Evolutionary conservation across 495 filamentous ascomycete genomes (phyloP).

Genomic region (Lindgomyces ingoldianus): DNA sequence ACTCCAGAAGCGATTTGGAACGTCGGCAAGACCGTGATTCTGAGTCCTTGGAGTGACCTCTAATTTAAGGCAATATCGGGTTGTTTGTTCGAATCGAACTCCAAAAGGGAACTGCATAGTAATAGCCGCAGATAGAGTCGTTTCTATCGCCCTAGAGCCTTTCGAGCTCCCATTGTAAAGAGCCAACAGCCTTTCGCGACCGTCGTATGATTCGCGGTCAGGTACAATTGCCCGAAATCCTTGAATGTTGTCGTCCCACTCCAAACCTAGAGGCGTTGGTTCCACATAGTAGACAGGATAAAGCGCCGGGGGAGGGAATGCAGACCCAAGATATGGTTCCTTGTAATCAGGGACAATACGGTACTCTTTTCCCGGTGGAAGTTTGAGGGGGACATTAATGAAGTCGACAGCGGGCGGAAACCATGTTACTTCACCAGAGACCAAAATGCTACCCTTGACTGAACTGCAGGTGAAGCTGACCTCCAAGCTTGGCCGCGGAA

Average conservation of each 20-base stretch:
- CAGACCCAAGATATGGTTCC: background rate
- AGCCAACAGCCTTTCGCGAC: background rate
- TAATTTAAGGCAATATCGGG: constrained; percentile 24
- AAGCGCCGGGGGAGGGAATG: background rate
- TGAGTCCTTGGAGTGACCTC: background rate
- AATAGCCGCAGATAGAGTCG: constrained; percentile 11
- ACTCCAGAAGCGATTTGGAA: background rate
- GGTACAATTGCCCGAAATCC: constrained; percentile 24
- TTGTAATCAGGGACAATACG: constrained; percentile 10
- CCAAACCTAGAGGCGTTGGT: background rate
- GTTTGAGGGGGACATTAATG: background rate
- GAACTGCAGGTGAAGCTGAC: background rate
- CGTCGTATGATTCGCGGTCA: background rate
- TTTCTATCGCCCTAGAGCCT: constrained; percentile 1
- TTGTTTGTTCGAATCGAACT: constrained; percentile 27
- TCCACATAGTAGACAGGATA: constrained; percentile 7
- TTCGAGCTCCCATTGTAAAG: background rate
- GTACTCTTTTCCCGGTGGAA: constrained; percentile 14
- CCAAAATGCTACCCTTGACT: background rate
- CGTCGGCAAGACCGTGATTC: background rate
- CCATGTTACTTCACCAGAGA: constrained; percentile 25
- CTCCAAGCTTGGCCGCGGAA: constrained; percentile 3
- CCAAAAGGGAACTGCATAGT: constrained; percentile 7
- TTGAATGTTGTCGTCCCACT: constrained; percentile 13
- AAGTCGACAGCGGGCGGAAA: constrained; percentile 12